phyloP scores from a whole-genome alignment of 1,139 yeast genomes.

The Candida albicans region DNA sequence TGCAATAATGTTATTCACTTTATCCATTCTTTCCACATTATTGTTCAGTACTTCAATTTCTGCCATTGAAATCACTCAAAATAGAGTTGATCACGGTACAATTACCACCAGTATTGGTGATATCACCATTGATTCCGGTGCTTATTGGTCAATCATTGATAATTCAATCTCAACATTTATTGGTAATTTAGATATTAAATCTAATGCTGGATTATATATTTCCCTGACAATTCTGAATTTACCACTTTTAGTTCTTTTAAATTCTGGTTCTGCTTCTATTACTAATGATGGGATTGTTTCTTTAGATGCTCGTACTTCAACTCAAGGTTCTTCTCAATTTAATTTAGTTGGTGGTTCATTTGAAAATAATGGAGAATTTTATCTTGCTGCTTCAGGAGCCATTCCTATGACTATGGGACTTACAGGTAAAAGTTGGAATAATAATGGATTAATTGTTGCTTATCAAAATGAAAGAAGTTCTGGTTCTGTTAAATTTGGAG shows the following conservation, averaged over 20 bases:
- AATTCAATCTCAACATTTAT: slow-evolving; percentile 24
- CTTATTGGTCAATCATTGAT: slow-evolving; percentile 34
- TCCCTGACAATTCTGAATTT: slow-evolving; percentile 3
- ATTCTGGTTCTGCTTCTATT: slow-evolving; percentile 15
- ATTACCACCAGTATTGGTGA: slow-evolving; percentile 21
- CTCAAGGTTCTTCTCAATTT: slow-evolving; percentile 19
- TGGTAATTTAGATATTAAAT: slow-evolving; percentile 20
- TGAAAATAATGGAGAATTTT: slow-evolving; percentile 29
- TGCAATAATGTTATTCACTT: too few species aligned
- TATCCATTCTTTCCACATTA: too few species aligned
- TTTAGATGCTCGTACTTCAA: slow-evolving; percentile 21
- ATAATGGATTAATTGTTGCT: background rate
- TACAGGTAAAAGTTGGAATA: slow-evolving; percentile 14
- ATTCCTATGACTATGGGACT: slow-evolving; percentile 21
- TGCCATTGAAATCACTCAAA: slow-evolving; percentile 3
- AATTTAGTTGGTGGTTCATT: slow-evolving; percentile 22
- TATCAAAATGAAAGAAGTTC: slow-evolving; percentile 17
- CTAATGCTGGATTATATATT: slow-evolving; percentile 25
- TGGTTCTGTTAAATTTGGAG: slow-evolving; percentile 23
- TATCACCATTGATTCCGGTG: slow-evolving; percentile 26
- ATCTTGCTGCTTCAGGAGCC: slow-evolving; percentile 25
- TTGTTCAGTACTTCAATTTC: background rate
- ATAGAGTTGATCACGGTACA: slow-evolving; percentile 19
- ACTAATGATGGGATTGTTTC: slow-evolving; percentile 25
- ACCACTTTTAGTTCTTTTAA: slow-evolving; percentile 15